Evolutionary conservation across 1,284 basidiomycete species (phyloP).

Genomic region (Cryptococcus sp.): DNA sequence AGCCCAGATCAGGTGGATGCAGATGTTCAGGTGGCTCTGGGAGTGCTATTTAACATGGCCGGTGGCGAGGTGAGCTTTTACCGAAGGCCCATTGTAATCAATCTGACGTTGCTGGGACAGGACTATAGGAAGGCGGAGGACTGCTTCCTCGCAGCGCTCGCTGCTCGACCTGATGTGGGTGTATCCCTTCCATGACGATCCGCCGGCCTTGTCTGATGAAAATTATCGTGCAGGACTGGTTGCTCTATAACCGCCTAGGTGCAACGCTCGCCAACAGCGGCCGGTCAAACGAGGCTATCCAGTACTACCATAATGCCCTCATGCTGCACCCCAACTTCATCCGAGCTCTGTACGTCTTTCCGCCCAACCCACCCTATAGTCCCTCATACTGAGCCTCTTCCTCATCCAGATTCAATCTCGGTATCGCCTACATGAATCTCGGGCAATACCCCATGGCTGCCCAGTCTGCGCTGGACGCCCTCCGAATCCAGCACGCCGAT

Average conservation of each 20-base stretch:
- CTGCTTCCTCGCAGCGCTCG: constrained; percentile 86
- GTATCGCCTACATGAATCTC: constrained; percentile 85
- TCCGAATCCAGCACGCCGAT: constrained; percentile 79
- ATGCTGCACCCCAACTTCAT: constrained; percentile 91
- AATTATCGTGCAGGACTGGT: constrained; percentile 67
- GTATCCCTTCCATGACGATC: not conserved
- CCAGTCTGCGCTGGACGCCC: constrained; percentile 77
- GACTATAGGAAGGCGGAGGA: constrained; percentile 90
- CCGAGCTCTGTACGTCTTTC: constrained; percentile 65
- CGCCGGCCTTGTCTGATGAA: constrained; percentile 1
- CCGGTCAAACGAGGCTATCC: constrained; percentile 72
- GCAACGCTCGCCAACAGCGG: constrained; percentile 95
- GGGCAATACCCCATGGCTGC: constrained; percentile 80
- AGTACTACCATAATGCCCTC: constrained; percentile 86
- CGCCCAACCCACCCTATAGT: not conserved
- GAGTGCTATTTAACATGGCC: constrained; percentile 74
- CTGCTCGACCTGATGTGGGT: constrained; percentile 77
- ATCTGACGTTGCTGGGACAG: constrained; percentile 47
- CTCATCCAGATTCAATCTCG: constrained; percentile 71
- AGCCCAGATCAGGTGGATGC: constrained; percentile 65
- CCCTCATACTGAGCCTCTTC: not conserved
- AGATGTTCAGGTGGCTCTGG: constrained; percentile 92
- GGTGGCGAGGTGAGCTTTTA: constrained; percentile 66
- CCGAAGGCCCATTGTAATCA: not conserved
- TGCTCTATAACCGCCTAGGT: constrained; percentile 92